Base-by-base conservation (phyloP, 108 stramenopile species). In the Discostella stelligeroides region DNA sequence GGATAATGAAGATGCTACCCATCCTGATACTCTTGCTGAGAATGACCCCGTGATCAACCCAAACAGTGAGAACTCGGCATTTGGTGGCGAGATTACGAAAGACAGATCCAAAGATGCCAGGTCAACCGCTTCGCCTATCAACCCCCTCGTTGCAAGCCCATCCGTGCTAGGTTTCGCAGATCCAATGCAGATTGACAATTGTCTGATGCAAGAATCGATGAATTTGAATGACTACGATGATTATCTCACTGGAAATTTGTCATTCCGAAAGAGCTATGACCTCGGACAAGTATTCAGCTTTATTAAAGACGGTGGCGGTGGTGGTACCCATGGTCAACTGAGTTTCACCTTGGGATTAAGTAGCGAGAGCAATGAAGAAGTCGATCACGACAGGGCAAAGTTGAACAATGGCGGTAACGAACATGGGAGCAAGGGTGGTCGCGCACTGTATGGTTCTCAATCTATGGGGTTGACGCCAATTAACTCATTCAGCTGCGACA, bases 381-480 rank as follows among this genome's bases (percentile, higher is more conserved):
- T 10, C 57, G 40, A 39, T 58, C n/a, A n/a, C n/a, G 37, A 17
- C 20, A 58, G 37, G 37, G 9, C 28, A 4, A 20, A 37, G 30
- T 40, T 28, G 9, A 40, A 20, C 30, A 21, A 51, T 64, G 49
- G 48, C 7, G 34, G 51, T 29, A 68, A 53, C 39, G 20, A 38
- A 4, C 63, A 47, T 40, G 49, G 50, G 29, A 30, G 64, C 27
- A 23, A 18, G 13, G 38, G 21, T 30, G 27, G 24, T 37, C 15
- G 4, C 25, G 24, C 23, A 40, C n/a, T 10, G 27, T 39, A 76
- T 57, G 46, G 34, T 17, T 76, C 75, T 37, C 57, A 58, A 29
- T 70, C 68, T 13, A 28, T 77, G 56, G 76, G 59, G 2, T 23
- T 77, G 28, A 77, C 76, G 11, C 76, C 76, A 38, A 77, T 77